Conservation (phyloP, 768 basidiomycete genomes). For the Boletus rex-veris region DNA sequence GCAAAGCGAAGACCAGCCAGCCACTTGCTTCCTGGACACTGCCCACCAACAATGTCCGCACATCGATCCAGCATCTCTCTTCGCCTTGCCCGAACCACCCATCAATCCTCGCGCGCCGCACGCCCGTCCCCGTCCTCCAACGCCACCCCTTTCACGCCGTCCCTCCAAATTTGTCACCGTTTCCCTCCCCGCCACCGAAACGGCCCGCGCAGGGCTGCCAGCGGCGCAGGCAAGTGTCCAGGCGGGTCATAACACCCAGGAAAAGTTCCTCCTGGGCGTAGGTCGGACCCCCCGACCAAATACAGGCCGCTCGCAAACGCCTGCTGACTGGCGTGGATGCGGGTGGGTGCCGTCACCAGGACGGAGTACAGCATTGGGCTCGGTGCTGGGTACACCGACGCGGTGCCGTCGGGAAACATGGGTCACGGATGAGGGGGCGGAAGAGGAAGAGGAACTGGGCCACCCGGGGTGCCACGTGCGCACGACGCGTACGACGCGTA, state of each 20-base stretch:
- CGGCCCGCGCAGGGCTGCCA: background rate
- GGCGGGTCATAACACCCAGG: background rate
- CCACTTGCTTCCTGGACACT: background rate
- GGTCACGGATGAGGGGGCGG: background rate
- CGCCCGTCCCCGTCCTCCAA: conserved; percentile 4
- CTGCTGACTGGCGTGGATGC: background rate
- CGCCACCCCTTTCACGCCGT: conserved; percentile 1
- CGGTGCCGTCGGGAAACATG: background rate
- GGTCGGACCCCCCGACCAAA: background rate
- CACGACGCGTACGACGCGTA: conserved; percentile 10
- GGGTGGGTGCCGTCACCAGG: background rate
- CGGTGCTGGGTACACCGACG: background rate
- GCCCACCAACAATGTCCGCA: background rate
- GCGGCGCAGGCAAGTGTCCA: conserved; percentile 4
- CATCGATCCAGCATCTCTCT: background rate
- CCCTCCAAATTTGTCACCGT: background rate
- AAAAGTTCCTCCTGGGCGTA: background rate
- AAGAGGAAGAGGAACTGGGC: background rate
- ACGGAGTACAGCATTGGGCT: background rate
- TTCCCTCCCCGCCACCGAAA: background rate
- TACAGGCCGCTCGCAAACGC: too few species aligned
- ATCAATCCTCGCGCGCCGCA: background rate
- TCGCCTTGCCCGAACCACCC: background rate
- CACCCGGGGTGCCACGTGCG: background rate
- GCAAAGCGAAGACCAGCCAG: background rate